These are phyloP conservation scores for Apiospora phragmitis DNA, from an alignment of 2,329 filamentous ascomycete genomes.

Conservation along the genomic window DNA sequence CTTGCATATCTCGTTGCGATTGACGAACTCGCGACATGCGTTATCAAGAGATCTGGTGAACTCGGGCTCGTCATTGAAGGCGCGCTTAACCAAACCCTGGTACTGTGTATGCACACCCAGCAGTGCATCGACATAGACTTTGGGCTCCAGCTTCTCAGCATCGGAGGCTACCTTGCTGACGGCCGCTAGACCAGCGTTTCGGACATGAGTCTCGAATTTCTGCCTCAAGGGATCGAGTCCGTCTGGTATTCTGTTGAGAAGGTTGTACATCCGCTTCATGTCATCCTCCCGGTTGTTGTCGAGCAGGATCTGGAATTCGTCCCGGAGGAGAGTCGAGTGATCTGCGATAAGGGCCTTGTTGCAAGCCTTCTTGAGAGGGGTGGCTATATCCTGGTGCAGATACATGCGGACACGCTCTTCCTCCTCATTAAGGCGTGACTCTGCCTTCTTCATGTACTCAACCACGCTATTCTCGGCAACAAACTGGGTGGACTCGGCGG, in stretches of 20 bases:
- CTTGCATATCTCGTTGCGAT: slow-evolving; percentile 95
- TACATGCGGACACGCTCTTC: slow-evolving; percentile 92
- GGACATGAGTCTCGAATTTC: slow-evolving; percentile 89
- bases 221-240: slow-evolving; percentile 85
- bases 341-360: slow-evolving; percentile 87
- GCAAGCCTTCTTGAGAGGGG: slow-evolving; percentile 81
- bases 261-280: slow-evolving; percentile 92
- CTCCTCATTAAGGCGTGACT: slow-evolving; percentile 84
- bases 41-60: slow-evolving; percentile 96
- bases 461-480: slow-evolving; percentile 96
- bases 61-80: slow-evolving; percentile 93
- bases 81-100: slow-evolving; percentile 83
- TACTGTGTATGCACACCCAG: slow-evolving; percentile 95
- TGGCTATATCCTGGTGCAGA: slow-evolving; percentile 85
- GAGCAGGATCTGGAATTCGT: slow-evolving; percentile 92
- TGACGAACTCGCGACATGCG: slow-evolving; percentile 96
- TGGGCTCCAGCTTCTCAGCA: slow-evolving; percentile 89
- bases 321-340: slow-evolving; percentile 81
- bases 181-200: slow-evolving; percentile 83
- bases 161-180: slow-evolving; percentile 89
- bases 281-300: slow-evolving; percentile 95
- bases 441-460: slow-evolving; percentile 99
- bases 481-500: slow-evolving; percentile 90
- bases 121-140: slow-evolving; percentile 93
- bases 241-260: slow-evolving; percentile 85